Percentiles rank a stretch among this genome's conserved stretches.
These are phyloP conservation scores for Leishmania aethiopica DNA, from an alignment of 208 protist genomes.

Conservation along the genomic window DNA sequence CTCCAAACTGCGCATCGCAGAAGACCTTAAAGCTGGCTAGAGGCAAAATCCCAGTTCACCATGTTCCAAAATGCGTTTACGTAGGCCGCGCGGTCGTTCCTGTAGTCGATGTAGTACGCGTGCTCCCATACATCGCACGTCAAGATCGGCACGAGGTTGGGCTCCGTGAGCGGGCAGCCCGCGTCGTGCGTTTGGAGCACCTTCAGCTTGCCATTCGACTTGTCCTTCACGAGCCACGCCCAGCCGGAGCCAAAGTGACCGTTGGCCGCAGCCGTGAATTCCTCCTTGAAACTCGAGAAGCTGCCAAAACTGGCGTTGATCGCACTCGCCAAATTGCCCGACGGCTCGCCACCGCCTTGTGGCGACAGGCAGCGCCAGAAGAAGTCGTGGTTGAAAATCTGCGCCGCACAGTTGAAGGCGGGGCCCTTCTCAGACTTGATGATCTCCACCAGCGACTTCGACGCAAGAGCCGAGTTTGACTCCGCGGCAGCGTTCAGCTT, in stretches of 20 bases:
- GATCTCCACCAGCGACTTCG: slow-evolving; percentile 84
- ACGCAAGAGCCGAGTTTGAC: slow-evolving; percentile 55
- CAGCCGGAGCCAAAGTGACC: slow-evolving; percentile 95
- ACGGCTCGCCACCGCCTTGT: slow-evolving; percentile 63
- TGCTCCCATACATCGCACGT: slow-evolving; percentile 96
- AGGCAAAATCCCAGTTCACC: slow-evolving; percentile 95
- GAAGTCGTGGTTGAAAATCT: slow-evolving; percentile 96
- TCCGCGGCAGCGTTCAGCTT: slow-evolving; percentile 90
- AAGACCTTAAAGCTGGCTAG: slow-evolving; percentile 57
- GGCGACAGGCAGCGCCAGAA: slow-evolving; percentile 91
- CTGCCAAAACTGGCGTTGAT: slow-evolving; percentile 85
- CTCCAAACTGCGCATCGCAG: not conserved
- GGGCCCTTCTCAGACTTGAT: slow-evolving; percentile 82
- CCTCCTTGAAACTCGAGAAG: slow-evolving; percentile 93
- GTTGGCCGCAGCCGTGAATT: slow-evolving; percentile 85
- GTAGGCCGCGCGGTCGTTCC: slow-evolving; percentile 91
- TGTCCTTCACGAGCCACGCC: slow-evolving; percentile 94
- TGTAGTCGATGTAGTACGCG: slow-evolving; percentile 97
- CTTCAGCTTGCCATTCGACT: slow-evolving; percentile 75
- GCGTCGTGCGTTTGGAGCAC: slow-evolving; percentile 86
- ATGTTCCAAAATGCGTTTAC: slow-evolving; percentile 93
- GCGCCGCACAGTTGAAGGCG: slow-evolving; percentile 92
- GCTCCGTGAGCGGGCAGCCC: slow-evolving; percentile 73
- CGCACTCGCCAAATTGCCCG: slow-evolving; percentile 57
- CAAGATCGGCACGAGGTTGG: slow-evolving; percentile 77